Evolutionary conservation across 345 rosid species (phyloP).

Genomic region (Citrus inodora): DNA sequence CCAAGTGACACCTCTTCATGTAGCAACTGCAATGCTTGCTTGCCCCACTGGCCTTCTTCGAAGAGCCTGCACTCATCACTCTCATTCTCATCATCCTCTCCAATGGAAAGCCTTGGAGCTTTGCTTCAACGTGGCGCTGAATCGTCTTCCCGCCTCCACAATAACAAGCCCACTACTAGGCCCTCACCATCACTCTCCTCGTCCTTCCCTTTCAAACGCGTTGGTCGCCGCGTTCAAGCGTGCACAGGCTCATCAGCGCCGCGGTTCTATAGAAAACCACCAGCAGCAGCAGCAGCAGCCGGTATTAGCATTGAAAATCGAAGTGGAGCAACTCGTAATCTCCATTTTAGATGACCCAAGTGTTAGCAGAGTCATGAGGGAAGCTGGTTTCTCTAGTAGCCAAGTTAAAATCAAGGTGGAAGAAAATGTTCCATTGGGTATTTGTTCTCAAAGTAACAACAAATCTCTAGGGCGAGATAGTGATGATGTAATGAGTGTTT

Average conservation of each 20-base stretch:
- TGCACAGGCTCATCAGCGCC: constrained; percentile 78
- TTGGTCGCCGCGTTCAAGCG: constrained; percentile 75
- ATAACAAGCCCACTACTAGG: constrained; percentile 48
- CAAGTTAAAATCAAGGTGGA: constrained; percentile 59
- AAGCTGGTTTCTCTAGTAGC: constrained; percentile 75
- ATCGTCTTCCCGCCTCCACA: constrained; percentile 67
- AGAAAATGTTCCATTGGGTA: constrained; percentile 53
- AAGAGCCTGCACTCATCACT: constrained; percentile 52
- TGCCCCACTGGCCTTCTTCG: constrained; percentile 51
- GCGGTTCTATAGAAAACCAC: constrained; percentile 60
- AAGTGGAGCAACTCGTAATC: constrained; percentile 55
- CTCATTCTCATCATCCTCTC: constrained; percentile 75
- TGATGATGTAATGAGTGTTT: constrained; percentile 42
- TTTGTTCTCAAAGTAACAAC: constrained; percentile 25
- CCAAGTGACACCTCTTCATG: constrained; percentile 76
- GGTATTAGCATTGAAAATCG: constrained; percentile 64
- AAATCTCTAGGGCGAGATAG: constrained; percentile 24
- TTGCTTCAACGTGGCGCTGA: constrained; percentile 71
- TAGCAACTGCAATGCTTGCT: constrained; percentile 67
- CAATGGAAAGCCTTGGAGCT: constrained; percentile 76
- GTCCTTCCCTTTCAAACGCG: constrained; percentile 66
- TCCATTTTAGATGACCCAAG: constrained; percentile 79
- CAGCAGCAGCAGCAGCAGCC: constrained; percentile 55
- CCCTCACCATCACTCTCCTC: constrained; percentile 27
- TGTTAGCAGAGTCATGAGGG: constrained; percentile 78